These are phyloP conservation scores for Nepenthes mirabilis DNA, from an alignment of 148 eudicot species.

Conservation along the genomic window DNA sequence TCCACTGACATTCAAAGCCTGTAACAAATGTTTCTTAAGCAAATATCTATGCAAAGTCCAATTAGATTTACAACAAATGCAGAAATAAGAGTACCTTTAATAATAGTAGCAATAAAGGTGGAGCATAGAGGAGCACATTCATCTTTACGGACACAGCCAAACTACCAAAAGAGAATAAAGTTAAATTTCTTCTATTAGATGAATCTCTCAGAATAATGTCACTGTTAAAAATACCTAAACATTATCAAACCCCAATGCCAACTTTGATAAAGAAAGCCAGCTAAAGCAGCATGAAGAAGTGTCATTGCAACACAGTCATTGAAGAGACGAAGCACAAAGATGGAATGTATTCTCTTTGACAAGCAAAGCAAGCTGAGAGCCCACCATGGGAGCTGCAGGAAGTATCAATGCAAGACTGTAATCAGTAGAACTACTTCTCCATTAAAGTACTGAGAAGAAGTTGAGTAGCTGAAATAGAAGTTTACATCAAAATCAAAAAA, in stretches of 20 bases:
- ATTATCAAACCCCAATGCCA: slow-evolving; percentile 80
- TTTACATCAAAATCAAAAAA: not conserved
- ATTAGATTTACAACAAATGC: not conserved
- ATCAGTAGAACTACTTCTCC: not conserved
- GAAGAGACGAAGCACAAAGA: slow-evolving; percentile 86
- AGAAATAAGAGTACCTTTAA: slow-evolving; percentile 46
- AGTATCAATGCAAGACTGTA: not conserved
- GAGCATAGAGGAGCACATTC: slow-evolving; percentile 98
- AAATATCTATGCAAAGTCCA: slow-evolving; percentile 5
- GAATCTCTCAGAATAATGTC: not conserved
- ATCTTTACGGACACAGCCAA: slow-evolving; percentile 92
- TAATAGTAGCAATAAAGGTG: slow-evolving; percentile 73
- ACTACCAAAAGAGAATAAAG: slow-evolving; percentile 28
- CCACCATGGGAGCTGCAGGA: slow-evolving; percentile 96
- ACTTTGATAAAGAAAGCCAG: slow-evolving; percentile 55
- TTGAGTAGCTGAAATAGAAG: too few relatives aligned
- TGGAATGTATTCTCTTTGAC: slow-evolving; percentile 89
- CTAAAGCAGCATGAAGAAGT: slow-evolving; percentile 70
- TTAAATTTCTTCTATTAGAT: slow-evolving; percentile 10
- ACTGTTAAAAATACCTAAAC: slow-evolving; percentile 48
- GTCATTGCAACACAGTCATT: slow-evolving; percentile 93
- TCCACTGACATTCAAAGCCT: slow-evolving; percentile 84
- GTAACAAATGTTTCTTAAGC: slow-evolving; percentile 6
- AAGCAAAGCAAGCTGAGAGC: slow-evolving; percentile 78
- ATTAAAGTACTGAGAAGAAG: not conserved